These are phyloP conservation scores for Populus tremula DNA, from an alignment of 345 rosid species.

Conservation along the genomic window DNA sequence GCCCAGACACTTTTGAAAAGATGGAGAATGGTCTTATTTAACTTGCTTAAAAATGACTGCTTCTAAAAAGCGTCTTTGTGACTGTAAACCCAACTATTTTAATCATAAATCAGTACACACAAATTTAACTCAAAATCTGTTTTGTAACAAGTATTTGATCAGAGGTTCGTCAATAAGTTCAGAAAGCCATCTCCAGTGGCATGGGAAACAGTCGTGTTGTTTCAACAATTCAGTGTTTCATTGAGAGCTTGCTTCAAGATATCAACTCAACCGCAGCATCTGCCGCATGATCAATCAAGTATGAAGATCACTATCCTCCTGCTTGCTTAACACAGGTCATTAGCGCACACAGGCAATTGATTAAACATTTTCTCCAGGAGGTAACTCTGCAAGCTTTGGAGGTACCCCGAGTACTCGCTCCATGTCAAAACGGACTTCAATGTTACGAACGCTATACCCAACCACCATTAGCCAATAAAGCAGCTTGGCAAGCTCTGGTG, in stretches of 20 bases:
- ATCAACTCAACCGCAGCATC: background rate
- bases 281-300: background rate
- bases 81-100: no score
- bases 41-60: background rate
- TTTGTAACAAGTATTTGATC: background rate
- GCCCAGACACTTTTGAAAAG: background rate
- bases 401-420: constrained; percentile 82
- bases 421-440: constrained; percentile 95
- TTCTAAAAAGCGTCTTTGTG: background rate
- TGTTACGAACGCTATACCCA: constrained; percentile 88
- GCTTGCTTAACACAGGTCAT: background rate
- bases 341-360: background rate
- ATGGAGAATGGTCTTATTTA: background rate
- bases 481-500: constrained; percentile 78
- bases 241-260: background rate
- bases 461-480: constrained; percentile 97
- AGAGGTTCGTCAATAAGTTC: background rate
- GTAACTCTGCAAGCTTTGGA: constrained; percentile 77
- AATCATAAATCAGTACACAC: background rate
- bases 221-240: background rate
- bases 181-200: background rate
- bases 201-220: background rate
- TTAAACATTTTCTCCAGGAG: constrained; percentile 78
- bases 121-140: constrained; percentile 1
- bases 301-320: background rate